Percentiles rank a stretch among this genome's conserved stretches.
Conservation (phyloP, 345 rosid genomes). For the Rhodamnia argentea region DNA sequence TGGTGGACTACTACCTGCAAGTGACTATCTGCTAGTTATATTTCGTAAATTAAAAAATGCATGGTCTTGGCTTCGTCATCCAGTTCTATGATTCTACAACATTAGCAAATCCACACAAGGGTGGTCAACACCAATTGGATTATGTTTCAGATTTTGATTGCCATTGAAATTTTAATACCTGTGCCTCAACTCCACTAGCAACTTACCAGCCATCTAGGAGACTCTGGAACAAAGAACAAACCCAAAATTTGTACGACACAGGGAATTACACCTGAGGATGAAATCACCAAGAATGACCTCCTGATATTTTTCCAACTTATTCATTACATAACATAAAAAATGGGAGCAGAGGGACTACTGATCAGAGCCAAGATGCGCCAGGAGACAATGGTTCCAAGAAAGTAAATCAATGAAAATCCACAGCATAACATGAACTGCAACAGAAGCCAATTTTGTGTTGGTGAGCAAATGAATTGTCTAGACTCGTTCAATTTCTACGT, state of each 20-base stretch:
- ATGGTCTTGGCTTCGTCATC: neutral
- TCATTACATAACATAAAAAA: neutral
- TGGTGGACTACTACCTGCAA: constrained; percentile 28
- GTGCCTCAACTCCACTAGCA: neutral
- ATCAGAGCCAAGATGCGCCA: constrained; percentile 25
- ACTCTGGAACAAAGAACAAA: constrained; percentile 31
- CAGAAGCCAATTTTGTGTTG: neutral
- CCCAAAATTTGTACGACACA: constrained; percentile 17
- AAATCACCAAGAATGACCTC: neutral
- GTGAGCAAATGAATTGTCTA: neutral
- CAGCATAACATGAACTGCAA: constrained; percentile 10
- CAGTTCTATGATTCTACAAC: neutral
- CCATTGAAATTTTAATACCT: neutral
- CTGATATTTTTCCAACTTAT: neutral
- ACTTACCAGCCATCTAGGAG: constrained; percentile 45
- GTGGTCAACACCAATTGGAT: neutral
- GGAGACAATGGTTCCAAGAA: constrained; percentile 11
- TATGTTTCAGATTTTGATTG: neutral
- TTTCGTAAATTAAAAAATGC: neutral
- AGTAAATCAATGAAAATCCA: constrained; percentile 11
- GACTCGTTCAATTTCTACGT: neutral
- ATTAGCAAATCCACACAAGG: neutral
- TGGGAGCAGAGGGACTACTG: neutral
- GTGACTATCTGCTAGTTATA: neutral
- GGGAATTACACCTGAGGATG: constrained; percentile 20